A percentile compares a stretch with the other conserved stretches of the same genome.
These are phyloP conservation scores for Ochromonas danica DNA, from an alignment of 108 stramenopile genomes.

Conservation along the genomic window DNA sequence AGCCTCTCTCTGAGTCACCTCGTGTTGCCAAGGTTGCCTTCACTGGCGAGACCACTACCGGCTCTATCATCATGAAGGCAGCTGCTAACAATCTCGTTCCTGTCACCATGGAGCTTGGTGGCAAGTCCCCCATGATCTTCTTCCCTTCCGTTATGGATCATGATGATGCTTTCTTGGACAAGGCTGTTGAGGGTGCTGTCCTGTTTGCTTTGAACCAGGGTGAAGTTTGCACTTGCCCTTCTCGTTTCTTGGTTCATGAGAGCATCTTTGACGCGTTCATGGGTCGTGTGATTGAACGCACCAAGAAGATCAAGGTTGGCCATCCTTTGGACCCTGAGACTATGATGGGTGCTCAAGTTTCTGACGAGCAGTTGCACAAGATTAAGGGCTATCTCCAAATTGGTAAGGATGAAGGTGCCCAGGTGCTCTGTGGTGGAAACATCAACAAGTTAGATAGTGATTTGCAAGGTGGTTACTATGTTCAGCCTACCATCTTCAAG, in stretches of 20 bases:
- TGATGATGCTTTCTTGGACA: conserved; percentile 55
- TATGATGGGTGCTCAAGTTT: conserved; percentile 46
- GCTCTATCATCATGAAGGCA: conserved; percentile 50
- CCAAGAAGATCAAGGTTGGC: conserved; percentile 42
- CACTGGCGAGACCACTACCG: conserved; percentile 54
- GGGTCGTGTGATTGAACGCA: conserved; percentile 34
- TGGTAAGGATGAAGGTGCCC: conserved; percentile 41
- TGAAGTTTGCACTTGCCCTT: conserved; percentile 51
- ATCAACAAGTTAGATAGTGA: neutral
- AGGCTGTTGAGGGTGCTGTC: conserved; percentile 49
- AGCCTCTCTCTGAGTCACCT: neutral
- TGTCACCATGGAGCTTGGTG: conserved; percentile 59
- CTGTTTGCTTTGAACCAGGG: conserved; percentile 51
- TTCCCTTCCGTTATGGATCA: conserved; percentile 30
- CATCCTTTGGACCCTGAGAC: conserved; percentile 48
- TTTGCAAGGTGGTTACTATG: conserved; percentile 22
- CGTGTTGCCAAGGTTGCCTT: conserved; percentile 52
- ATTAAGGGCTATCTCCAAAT: conserved; percentile 37
- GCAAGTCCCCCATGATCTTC: conserved; percentile 57
- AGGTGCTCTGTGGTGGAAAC: conserved; percentile 29
- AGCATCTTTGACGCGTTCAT: conserved; percentile 48
- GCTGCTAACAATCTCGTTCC: conserved; percentile 51
- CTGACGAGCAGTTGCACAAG: conserved; percentile 40
- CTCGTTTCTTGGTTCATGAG: conserved; percentile 53
- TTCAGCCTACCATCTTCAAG: conserved; percentile 39